Evolutionary conservation across 306 rosid species (phyloP).

Genomic region (Malus domestica): ASM211411v1 NC_041805.1:7981501-7982000

Average conservation of each 20-base stretch:
- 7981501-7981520: too few relatives aligned
- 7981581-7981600: too few relatives aligned
- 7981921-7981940: constrained; percentile 61
- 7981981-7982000: constrained; percentile 39
- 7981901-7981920: constrained; percentile 46
- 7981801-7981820: background rate
- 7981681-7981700: background rate
- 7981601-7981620: too few relatives aligned
- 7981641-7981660: background rate
- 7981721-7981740: background rate
- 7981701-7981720: too few relatives aligned
- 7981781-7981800: constrained; percentile 15
- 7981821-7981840: constrained; percentile 37
- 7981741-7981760: constrained; percentile 1
- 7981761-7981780: constrained; percentile 18
- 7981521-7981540: too few relatives aligned
- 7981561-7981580: too few relatives aligned
- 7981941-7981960: constrained; percentile 69
- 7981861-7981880: constrained; percentile 69
- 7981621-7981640: too few relatives aligned
- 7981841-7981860: constrained; percentile 75
- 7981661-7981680: background rate
- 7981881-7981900: constrained; percentile 54
- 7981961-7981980: constrained; percentile 71
- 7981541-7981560: too few relatives aligned